Percentiles rank a stretch among this genome's conserved stretches.
Conservation (phyloP, 495 filamentous ascomycete genomes). For the Haplographium delicatum region DNA sequence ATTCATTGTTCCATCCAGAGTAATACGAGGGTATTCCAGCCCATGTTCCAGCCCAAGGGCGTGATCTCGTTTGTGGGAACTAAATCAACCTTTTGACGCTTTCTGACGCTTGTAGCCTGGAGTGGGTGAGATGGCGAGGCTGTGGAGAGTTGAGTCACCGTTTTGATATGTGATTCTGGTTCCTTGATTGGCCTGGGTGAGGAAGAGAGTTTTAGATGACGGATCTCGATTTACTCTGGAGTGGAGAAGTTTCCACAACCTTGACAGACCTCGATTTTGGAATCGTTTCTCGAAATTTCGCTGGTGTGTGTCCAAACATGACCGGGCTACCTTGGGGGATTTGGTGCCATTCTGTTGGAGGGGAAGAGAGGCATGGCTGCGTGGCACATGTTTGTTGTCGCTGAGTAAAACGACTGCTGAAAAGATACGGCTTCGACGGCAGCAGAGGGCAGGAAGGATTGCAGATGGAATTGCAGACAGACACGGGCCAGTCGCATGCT, state of each 20-base stretch:
- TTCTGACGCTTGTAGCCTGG: slow-evolving; percentile 12
- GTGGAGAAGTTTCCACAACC: not conserved
- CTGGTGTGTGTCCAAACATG: not conserved
- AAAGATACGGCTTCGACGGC: too few relatives aligned
- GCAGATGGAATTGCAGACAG: not conserved
- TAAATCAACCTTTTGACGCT: slow-evolving; percentile 3
- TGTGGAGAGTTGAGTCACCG: slow-evolving; percentile 15
- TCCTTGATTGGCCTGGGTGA: slow-evolving; percentile 3
- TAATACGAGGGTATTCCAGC: not conserved
- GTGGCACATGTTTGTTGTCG: not conserved
- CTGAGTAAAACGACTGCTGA: not conserved
- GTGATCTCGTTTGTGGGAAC: slow-evolving; percentile 7
- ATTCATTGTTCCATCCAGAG: not conserved
- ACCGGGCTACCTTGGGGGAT: too few relatives aligned
- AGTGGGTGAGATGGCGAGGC: slow-evolving; percentile 10
- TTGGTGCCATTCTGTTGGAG: too few relatives aligned
- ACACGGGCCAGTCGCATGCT: not conserved
- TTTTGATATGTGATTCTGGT: not conserved
- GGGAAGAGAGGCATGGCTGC: not conserved
- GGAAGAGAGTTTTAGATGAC: too few relatives aligned
- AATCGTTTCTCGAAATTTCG: not conserved
- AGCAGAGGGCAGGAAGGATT: not conserved
- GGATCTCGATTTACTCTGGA: too few relatives aligned
- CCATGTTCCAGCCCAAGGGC: not conserved
- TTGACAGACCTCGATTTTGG: not conserved